These are phyloP conservation scores for Saraca asoca DNA, from an alignment of 331 rosid genomes.

Conservation along the genomic window DNA sequence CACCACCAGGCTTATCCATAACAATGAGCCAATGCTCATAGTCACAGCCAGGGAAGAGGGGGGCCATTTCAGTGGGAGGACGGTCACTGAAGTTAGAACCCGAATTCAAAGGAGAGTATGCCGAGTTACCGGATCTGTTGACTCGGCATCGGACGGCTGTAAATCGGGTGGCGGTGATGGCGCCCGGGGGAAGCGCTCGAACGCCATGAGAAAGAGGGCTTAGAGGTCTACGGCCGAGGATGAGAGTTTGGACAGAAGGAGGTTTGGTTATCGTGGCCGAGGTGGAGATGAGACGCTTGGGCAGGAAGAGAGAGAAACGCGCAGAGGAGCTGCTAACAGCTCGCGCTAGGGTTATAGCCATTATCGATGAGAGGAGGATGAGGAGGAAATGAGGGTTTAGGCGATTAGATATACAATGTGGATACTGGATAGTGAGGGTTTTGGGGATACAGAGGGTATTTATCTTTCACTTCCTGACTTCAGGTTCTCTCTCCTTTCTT, in stretches of 20 bases:
- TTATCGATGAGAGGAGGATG: constrained; percentile 17
- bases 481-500: too few species aligned
- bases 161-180: constrained; percentile 38
- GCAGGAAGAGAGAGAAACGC: constrained; percentile 31
- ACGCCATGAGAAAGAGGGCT: constrained; percentile 51
- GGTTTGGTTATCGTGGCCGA: constrained; percentile 36
- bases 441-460: background rate
- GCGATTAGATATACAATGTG: background rate
- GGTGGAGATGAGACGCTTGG: constrained; percentile 43
- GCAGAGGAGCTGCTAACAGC: constrained; percentile 36
- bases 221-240: constrained; percentile 46
- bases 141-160: constrained; percentile 63
- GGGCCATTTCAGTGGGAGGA: constrained; percentile 88
- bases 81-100: constrained; percentile 70
- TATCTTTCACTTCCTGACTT: too few species aligned
- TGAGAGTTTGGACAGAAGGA: constrained; percentile 38
- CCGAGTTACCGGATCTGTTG: constrained; percentile 65
- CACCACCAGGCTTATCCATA: constrained; percentile 82
- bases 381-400: background rate
- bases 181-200: background rate
- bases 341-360: constrained; percentile 55
- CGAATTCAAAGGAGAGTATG: constrained; percentile 76
- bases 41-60: constrained; percentile 88
- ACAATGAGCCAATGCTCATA: constrained; percentile 89
- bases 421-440: background rate